Evolutionary conservation across 441 rosid genomes (phyloP).

Genomic region (Flueggea neowawraea): DNA sequence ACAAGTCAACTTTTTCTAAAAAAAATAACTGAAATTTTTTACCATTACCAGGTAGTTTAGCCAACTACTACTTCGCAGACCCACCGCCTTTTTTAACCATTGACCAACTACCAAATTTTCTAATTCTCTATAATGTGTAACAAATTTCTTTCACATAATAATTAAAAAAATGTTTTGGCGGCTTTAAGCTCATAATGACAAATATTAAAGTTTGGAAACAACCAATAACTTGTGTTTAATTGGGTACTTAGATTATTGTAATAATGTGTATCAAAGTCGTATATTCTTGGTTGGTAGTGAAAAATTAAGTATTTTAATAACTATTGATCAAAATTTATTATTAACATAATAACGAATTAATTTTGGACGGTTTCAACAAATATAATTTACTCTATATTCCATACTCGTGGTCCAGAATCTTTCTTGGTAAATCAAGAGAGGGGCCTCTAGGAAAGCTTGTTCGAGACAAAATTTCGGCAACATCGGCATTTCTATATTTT

Average conservation of each 20-base stretch:
- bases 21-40: neutral
- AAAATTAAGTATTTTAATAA: neutral
- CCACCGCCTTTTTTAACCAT: conserved; percentile 4
- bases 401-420: conserved; percentile 86
- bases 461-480: conserved; percentile 53
- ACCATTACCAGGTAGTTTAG: conserved; percentile 7
- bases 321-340: neutral
- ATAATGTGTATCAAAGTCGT: conserved; percentile 13
- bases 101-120: conserved; percentile 17
- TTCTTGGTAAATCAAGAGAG: conserved; percentile 54
- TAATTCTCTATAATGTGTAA: neutral
- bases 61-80: conserved; percentile 10
- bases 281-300: conserved; percentile 12
- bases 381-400: conserved; percentile 11
- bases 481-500: conserved; percentile 65
- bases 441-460: conserved; percentile 69
- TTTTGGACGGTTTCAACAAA: conserved; percentile 20
- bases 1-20: no score
- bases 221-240: conserved; percentile 2
- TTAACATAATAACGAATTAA: conserved; percentile 5
- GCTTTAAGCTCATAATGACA: conserved; percentile 15
- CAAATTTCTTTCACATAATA: conserved; percentile 8
- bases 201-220: conserved; percentile 19
- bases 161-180: conserved; percentile 10
- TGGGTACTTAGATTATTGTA: neutral